Base-by-base conservation (phyloP, 2,329 filamentous ascomycete species). In the Fusarium continuum region DNA sequence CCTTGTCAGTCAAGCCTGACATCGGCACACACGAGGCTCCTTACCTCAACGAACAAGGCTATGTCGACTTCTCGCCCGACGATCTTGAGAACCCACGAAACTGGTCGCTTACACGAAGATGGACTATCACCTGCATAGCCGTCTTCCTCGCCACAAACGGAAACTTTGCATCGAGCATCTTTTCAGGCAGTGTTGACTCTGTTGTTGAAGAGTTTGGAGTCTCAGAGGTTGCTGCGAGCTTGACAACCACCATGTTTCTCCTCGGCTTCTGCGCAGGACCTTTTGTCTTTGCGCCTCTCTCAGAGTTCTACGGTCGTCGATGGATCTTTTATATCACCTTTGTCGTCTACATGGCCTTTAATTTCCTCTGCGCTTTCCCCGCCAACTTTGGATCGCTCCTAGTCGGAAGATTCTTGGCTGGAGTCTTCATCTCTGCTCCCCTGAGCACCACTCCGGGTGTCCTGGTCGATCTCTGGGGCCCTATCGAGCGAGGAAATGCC, bases 251-350 rank as follows among this genome's bases (percentile, higher is more conserved):
- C 0, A 69, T 86, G 9, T 87, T 85, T 64, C 74, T 86, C 22
- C 75, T 86, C 5, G 84, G 75, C 5, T 88, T 88, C 71, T 83
- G 82, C 59, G 79, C 82, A 3, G 86, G 86, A 0, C 86, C 86
- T 0, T 74, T 88, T 4, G 43, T 86, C 3, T 88, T 85, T 65
- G 85, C 84, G 2, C 85, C 85, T 0, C 67, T 86, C 17, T 83
- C 79, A 31, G 85, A 87, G 70, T 83, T 86, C 54, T 87, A 83
- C 69, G 83, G 84, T 11, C 76, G 84, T 8, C 69, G 82, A 64
- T 82, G 78, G 77, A 79, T 86, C 40, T 83, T 85, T 63, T 81
- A 83, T 69, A 71, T 80, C 40, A 78, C 78, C 0, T 84, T 85
- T 68, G 72, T 70, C 11, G 39, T 79, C 32, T 85, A 85, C 58